A percentile compares a stretch with the other conserved stretches of the same genome.
Conservation (phyloP, 106 monocot genomes). For the Dioscorea alata region DNA sequence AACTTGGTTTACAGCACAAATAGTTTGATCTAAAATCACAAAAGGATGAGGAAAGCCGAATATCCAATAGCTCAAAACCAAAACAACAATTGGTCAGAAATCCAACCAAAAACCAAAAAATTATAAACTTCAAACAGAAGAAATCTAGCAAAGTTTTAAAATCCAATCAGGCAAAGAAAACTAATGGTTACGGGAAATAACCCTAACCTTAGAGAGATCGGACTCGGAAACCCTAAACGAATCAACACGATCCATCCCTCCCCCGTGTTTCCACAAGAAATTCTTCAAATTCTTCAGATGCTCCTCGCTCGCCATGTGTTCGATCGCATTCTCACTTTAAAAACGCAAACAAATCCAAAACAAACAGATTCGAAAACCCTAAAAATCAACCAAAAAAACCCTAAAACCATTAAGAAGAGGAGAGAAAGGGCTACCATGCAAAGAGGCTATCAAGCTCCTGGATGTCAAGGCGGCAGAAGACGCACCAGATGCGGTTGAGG, state of each 20-base stretch:
- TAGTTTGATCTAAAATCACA: too few relatives aligned
- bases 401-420: not conserved
- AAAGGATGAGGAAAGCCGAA: too few relatives aligned
- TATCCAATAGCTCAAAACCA: too few relatives aligned
- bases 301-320: conserved; percentile 60
- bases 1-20: too few relatives aligned
- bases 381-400: conserved; percentile 1
- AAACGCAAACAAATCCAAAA: not conserved
- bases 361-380: not conserved
- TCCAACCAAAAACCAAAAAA: too few relatives aligned
- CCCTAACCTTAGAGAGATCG: conserved; percentile 59
- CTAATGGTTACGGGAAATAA: not conserved
- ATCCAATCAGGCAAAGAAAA: too few relatives aligned
- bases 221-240: conserved; percentile 58
- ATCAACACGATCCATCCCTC: conserved; percentile 50
- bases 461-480: conserved; percentile 65
- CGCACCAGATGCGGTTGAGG: conserved; percentile 64
- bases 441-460: conserved; percentile 35
- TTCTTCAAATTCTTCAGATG: conserved; percentile 61
- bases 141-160: too few relatives aligned
- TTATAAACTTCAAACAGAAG: too few relatives aligned
- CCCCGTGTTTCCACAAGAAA: conserved; percentile 74
- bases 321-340: conserved; percentile 51
- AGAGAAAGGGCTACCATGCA: conserved; percentile 34
- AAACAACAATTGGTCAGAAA: too few relatives aligned